These are phyloP conservation scores for Kwoniella dendrophila DNA, from an alignment of 768 basidiomycete species.

Conservation along the genomic window DNA sequence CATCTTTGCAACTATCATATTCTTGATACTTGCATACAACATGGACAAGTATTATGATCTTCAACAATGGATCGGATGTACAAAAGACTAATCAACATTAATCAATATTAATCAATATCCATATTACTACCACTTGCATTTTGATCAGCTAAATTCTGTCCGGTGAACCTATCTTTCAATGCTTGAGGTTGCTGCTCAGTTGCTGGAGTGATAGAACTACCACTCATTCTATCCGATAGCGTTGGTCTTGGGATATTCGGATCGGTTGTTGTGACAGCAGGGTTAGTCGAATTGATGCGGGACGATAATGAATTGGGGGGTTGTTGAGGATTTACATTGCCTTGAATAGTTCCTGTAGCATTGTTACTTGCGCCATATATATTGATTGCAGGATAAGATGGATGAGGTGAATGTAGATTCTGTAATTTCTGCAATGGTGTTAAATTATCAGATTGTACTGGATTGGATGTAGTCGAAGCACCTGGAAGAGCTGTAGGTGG, in stretches of 20 bases:
- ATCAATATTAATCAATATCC: neutral
- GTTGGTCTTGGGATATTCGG: neutral
- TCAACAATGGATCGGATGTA: too few species aligned
- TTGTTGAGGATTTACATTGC: neutral
- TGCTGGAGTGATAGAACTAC: too few species aligned
- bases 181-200: neutral
- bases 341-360: too few species aligned
- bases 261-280: neutral
- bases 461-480: neutral
- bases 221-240: slow-evolving; percentile 5
- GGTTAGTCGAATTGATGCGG: neutral
- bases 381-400: neutral
- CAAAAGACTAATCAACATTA: neutral
- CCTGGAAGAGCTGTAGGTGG: neutral
- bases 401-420: neutral
- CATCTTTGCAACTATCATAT: too few species aligned
- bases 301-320: neutral
- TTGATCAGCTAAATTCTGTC: too few species aligned
- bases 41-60: too few species aligned
- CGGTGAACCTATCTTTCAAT: neutral
- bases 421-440: neutral
- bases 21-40: too few species aligned
- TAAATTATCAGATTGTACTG: neutral
- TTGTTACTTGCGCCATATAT: too few species aligned
- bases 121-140: neutral